A percentile compares a stretch with the other conserved stretches of the same genome.
These are phyloP conservation scores for Aspergillus incahuasiensis DNA, from an alignment of 495 filamentous ascomycete genomes.

Conservation along the genomic window DNA sequence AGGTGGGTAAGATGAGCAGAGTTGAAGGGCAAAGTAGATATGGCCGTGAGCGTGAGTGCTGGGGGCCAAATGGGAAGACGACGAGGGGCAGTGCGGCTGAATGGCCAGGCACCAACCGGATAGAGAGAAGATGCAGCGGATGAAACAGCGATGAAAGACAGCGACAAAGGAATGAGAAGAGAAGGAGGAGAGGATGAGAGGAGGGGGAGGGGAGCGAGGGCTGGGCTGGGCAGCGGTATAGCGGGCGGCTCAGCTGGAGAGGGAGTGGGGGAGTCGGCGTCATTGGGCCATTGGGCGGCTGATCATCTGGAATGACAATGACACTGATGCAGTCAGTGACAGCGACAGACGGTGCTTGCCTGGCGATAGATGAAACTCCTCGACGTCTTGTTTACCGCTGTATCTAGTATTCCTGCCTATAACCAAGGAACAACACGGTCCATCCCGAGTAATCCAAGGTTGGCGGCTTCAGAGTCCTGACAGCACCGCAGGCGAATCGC, in stretches of 20 bases:
- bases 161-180: conserved; percentile 12
- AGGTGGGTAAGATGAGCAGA: neutral
- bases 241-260: conserved; percentile 17
- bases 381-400: neutral
- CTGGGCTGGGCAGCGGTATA: neutral
- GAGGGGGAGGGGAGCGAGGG: conserved; percentile 11
- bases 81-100: conserved; percentile 2
- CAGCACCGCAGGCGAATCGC: neutral
- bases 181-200: conserved; percentile 10
- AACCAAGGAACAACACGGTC: neutral
- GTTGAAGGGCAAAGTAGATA: neutral
- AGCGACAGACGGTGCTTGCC: too few relatives aligned
- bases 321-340: neutral
- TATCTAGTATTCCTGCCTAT: neutral
- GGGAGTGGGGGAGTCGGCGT: conserved; percentile 12
- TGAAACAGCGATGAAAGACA: neutral
- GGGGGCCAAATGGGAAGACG: neutral
- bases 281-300: conserved; percentile 15
- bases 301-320: conserved; percentile 11
- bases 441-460: neutral
- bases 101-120: conserved; percentile 8
- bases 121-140: conserved; percentile 1
- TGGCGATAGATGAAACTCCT: neutral
- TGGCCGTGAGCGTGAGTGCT: neutral
- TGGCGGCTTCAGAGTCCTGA: neutral